Evolutionary conservation across 2,329 filamentous ascomycete species (phyloP).

Genomic region (Fusarium burgessii): DNA sequence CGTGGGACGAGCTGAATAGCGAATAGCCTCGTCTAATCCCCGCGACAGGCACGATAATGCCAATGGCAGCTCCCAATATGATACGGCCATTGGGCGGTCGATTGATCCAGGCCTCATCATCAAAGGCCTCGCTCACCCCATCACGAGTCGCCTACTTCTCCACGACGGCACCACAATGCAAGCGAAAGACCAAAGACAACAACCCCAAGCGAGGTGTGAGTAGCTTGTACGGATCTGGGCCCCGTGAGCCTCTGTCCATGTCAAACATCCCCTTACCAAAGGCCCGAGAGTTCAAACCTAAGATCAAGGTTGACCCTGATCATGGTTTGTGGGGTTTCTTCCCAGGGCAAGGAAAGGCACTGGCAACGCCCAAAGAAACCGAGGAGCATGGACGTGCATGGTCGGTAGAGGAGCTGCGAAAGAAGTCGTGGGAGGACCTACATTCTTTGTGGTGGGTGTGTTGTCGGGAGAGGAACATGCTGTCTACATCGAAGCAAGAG

Average conservation of each 20-base stretch:
- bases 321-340: slow-evolving; percentile 98
- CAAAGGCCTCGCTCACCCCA: slow-evolving; percentile 18
- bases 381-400: slow-evolving; percentile 82
- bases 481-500: slow-evolving; percentile 82
- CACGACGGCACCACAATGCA: slow-evolving; percentile 64
- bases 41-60: slow-evolving; percentile 33
- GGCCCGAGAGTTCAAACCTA: slow-evolving; percentile 71
- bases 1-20: slow-evolving; percentile 31
- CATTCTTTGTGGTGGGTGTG: slow-evolving; percentile 96
- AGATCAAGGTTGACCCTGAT: slow-evolving; percentile 72
- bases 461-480: slow-evolving; percentile 87
- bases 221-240: slow-evolving; percentile 80
- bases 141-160: slow-evolving; percentile 58
- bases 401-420: slow-evolving; percentile 85
- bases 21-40: slow-evolving; percentile 36
- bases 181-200: slow-evolving; percentile 73
- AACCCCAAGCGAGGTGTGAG: slow-evolving; percentile 87
- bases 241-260: slow-evolving; percentile 79
- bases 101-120: slow-evolving; percentile 33
- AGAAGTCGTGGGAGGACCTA: slow-evolving; percentile 93
- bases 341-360: slow-evolving; percentile 73
- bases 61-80: slow-evolving; percentile 49
- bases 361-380: slow-evolving; percentile 79
- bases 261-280: slow-evolving; percentile 78
- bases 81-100: slow-evolving; percentile 47